These are phyloP conservation scores for Agrocybe pediades DNA, from an alignment of 768 basidiomycete genomes.

Conservation along the genomic window DNA sequence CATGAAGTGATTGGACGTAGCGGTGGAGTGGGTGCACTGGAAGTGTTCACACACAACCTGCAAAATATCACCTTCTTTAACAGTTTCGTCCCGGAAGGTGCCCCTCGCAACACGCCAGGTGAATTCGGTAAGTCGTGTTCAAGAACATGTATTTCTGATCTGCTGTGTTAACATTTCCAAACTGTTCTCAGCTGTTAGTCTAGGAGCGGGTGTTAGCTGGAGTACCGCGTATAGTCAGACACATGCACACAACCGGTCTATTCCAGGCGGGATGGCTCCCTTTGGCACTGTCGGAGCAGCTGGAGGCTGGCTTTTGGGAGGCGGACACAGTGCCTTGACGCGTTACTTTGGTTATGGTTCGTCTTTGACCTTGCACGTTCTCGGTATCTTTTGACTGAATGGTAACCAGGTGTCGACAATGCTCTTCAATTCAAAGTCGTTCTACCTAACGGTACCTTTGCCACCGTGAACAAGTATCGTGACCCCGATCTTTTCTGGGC, in stretches of 20 bases:
- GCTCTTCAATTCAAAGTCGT: conserved; percentile 42
- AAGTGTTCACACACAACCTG: conserved; percentile 43
- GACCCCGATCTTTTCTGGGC: conserved; percentile 49
- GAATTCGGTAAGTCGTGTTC: conserved; percentile 6
- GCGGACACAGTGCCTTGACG: conserved; percentile 38
- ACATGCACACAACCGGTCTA: conserved; percentile 27
- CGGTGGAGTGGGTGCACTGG: conserved; percentile 34
- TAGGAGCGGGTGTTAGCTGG: conserved; percentile 41
- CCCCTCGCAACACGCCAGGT: conserved; percentile 8
- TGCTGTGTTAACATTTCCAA: background rate
- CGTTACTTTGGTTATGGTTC: conserved; percentile 39
- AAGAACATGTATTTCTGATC: background rate
- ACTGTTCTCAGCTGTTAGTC: conserved; percentile 17
- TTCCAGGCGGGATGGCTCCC: conserved; percentile 38
- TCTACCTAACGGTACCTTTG: conserved; percentile 32
- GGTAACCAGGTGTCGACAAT: conserved; percentile 38
- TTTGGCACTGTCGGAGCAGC: conserved; percentile 42
- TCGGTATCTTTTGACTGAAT: background rate
- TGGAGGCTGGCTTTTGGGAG: conserved; percentile 45
- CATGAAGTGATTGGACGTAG: conserved; percentile 43
- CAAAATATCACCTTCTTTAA: conserved; percentile 36
- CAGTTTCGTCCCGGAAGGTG: conserved; percentile 29
- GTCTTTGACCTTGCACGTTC: background rate
- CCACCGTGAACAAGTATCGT: conserved; percentile 35
- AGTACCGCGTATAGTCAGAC: conserved; percentile 33